Evolutionary conservation across 768 basidiomycete species (phyloP), one percentile per base, ranked within the genome.

Genomic region (Polyporus arcularius): DNA sequence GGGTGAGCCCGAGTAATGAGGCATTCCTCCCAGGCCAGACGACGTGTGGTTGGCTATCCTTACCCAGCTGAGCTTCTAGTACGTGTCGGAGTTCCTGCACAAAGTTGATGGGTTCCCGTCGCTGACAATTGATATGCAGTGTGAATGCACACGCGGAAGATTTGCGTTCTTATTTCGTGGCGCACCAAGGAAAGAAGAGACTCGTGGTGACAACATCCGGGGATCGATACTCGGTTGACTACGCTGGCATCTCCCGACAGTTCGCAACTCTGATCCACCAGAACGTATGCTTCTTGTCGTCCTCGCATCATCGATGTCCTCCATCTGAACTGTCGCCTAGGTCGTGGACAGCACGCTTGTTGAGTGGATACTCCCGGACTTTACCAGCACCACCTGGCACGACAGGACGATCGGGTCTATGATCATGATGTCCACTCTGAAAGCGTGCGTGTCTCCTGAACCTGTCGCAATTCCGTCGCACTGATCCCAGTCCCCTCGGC

Each of bases 11-110:
- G 43, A 45, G 15, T 16, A 4, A 21, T 16, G 16, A 21, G 21
- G 4, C 3, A 1, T 16, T 45, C 14, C n/a, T n/a, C 42, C 6
- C 14, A 63, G 82, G 8, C 82, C 81, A 8, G 82, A 83, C 54
- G 82, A 83, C 64, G 73, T 83, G 41, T 83, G 82, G 79, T 67
- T 77, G 3, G 74, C 78, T 1, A 79, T 80, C 46, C 61, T 78
- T 3, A 67, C 63, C n/a, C 78, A 79, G 47, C 67, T 78, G 58
- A 76, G 70, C 57, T 69, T 75, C 61, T 77, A 64, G 61, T 62
- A 40, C 11, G 35, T 11, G 35, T 11, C 28, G 62, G 11, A 35
- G 35, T 35, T 35, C 11, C 35, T 35, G 7, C 7, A 41, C 18
- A 26, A 26, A 26, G 0, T 4, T 31, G 26, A 46, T 14, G 2